phyloP scores from a whole-genome alignment of 2,329 filamentous ascomycete species.

The Aureobasidium sp. region DNA sequence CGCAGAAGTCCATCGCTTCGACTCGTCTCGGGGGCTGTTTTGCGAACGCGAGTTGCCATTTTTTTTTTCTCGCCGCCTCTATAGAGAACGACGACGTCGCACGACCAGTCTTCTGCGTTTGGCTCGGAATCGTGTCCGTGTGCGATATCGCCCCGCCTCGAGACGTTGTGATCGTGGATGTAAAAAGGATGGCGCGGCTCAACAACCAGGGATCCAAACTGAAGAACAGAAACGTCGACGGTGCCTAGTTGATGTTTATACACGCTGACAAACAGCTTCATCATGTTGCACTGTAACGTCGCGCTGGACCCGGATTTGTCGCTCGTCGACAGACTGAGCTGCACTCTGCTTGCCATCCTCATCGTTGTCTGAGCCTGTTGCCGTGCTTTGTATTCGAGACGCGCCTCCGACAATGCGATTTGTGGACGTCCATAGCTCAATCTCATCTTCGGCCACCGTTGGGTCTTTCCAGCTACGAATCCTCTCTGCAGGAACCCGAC shows the following conservation, averaged over 20 bases:
- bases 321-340: not conserved
- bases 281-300: not conserved
- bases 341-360: not conserved
- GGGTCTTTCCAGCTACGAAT: not conserved
- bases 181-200: not conserved
- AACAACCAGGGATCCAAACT: not conserved
- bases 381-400: not conserved
- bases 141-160: not conserved
- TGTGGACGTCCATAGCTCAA: slow-evolving; percentile 2
- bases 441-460: not conserved
- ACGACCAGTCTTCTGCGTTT: not conserved
- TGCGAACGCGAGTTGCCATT: not conserved
- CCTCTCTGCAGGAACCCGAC: not conserved
- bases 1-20: too few relatives aligned
- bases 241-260: not conserved
- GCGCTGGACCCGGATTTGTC: not conserved
- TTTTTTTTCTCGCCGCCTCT: not conserved
- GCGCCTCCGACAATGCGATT: not conserved
- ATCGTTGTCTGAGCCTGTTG: not conserved
- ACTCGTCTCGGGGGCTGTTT: too few relatives aligned
- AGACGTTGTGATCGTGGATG: not conserved
- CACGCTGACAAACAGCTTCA: not conserved
- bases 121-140: too few relatives aligned
- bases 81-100: not conserved
- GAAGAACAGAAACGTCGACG: too few relatives aligned